Conservation (phyloP, 306 rosid species). For the Cicer pinnatifidum region DNA sequence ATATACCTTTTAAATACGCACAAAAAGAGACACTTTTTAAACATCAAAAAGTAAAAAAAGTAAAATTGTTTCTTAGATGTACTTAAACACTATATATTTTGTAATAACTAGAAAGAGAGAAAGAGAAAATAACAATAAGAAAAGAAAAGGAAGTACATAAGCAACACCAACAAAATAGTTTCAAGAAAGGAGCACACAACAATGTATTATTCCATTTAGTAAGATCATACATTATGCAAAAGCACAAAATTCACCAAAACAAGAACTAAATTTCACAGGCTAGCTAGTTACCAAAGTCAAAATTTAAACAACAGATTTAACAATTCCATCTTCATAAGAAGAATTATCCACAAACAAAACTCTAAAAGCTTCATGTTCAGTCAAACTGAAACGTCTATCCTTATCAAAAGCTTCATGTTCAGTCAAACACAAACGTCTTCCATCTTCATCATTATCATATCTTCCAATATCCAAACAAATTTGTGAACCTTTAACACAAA, state of each 20-base stretch:
- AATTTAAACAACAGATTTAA: not conserved
- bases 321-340: no score
- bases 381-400: not conserved
- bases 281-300: not conserved
- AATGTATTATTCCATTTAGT: not conserved
- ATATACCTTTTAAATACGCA: no score
- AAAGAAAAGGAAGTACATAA: not conserved
- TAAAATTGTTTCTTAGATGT: no score
- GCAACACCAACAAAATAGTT: not conserved
- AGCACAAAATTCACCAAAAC: not conserved
- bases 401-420: no score
- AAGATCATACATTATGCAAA: not conserved
- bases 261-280: not conserved
- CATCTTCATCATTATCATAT: slow-evolving; percentile 6
- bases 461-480: slow-evolving; percentile 39
- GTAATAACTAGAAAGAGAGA: no score
- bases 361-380: not conserved
- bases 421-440: slow-evolving; percentile 13
- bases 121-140: no score
- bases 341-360: not conserved
- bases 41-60: no score
- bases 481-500: not conserved
- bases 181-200: not conserved
- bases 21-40: no score
- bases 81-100: no score